Conservation (phyloP, 176 grass and related monocot species). For the Puccinellia tenuiflora region DNA sequence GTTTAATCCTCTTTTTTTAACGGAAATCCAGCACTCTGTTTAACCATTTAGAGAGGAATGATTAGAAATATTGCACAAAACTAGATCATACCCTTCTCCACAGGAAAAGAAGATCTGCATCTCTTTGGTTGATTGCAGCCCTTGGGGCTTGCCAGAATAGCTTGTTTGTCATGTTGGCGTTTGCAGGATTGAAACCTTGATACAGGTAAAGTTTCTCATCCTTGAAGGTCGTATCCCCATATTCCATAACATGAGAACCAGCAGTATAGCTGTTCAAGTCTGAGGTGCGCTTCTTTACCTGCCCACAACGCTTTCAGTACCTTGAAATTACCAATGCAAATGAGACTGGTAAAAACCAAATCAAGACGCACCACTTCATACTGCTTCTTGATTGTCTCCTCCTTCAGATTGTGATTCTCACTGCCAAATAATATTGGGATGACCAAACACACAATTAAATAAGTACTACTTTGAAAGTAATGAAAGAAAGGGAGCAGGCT, state of each 20-base stretch:
- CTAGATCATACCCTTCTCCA: constrained; percentile 55
- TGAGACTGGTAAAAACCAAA: neutral
- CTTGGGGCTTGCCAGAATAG: constrained; percentile 21
- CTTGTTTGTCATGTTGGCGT: constrained; percentile 51
- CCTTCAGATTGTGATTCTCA: constrained; percentile 68
- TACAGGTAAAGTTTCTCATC: constrained; percentile 74
- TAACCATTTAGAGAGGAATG: neutral
- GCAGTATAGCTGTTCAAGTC: constrained; percentile 26
- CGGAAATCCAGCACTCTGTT: neutral
- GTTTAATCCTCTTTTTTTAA: neutral
- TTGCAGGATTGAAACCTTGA: constrained; percentile 83
- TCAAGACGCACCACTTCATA: constrained; percentile 44
- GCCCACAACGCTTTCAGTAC: neutral
- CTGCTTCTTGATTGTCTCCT: constrained; percentile 73
- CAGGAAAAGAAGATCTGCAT: constrained; percentile 79
- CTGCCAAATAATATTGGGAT: constrained; percentile 36
- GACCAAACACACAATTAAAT: neutral
- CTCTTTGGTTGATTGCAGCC: constrained; percentile 69
- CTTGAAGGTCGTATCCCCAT: constrained; percentile 77
- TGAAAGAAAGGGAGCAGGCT: neutral
- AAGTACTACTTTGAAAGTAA: neutral
- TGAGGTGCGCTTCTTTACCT: constrained; percentile 84
- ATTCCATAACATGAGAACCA: constrained; percentile 96
- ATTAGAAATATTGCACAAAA: neutral
- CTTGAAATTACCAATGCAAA: neutral